Conservation (phyloP, 2,329 filamentous ascomycete species). For the Anthostomella pinea region DNA sequence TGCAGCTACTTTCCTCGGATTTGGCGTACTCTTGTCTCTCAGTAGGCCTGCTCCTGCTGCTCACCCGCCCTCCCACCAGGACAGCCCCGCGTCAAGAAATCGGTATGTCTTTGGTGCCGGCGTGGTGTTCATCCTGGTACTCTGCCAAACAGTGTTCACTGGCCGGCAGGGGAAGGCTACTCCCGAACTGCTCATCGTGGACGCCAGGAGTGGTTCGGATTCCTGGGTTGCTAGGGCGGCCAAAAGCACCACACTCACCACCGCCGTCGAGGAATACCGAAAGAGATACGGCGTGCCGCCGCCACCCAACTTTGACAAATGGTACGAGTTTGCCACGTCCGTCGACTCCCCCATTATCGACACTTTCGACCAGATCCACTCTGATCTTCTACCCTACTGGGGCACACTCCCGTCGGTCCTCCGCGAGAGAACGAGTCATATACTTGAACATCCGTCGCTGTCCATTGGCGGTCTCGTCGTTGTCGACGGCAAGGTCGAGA, state of each 20-base stretch:
- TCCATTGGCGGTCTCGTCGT: conserved; percentile 35
- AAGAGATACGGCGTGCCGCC: conserved; percentile 62
- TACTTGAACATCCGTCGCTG: conserved; percentile 28
- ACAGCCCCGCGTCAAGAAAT: conserved; percentile 16
- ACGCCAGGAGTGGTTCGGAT: conserved; percentile 45
- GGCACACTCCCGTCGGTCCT: conserved; percentile 59
- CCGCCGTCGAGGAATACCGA: conserved; percentile 64
- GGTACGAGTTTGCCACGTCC: conserved; percentile 65
- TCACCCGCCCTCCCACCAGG: conserved; percentile 5
- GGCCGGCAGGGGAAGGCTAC: conserved; percentile 12
- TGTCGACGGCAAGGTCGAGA: conserved; percentile 26
- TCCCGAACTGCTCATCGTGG: conserved; percentile 40
- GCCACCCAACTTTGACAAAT: conserved; percentile 71
- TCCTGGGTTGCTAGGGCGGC: conserved; percentile 42
- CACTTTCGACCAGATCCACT: conserved; percentile 67
- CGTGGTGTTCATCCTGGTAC: conserved; percentile 18
- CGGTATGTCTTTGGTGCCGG: conserved; percentile 17
- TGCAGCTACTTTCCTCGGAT: conserved; percentile 23
- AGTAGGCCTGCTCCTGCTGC: conserved; percentile 8
- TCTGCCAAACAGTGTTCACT: conserved; percentile 17
- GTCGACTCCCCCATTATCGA: conserved; percentile 64
- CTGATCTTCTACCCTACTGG: conserved; percentile 68
- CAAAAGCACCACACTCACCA: conserved; percentile 49
- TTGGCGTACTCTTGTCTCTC: conserved; percentile 22
- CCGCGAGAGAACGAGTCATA: conserved; percentile 44